phyloP scores from a whole-genome alignment of 805 yeast genomes.

The Hanseniaspora mollemarum region DNA sequence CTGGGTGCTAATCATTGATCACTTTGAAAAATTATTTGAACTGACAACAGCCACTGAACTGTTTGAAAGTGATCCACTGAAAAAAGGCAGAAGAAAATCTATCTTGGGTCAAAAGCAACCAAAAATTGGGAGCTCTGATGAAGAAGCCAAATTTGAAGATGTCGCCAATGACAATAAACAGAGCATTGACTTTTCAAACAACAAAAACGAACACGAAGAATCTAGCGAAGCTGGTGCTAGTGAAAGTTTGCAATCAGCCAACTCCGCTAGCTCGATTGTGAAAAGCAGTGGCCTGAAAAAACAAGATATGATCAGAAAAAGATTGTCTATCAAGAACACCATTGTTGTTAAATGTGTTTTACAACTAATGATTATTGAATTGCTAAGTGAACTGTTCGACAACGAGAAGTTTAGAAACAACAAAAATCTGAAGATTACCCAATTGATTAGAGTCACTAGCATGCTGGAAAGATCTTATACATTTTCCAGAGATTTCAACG shows the following conservation, averaged over 20 bases:
- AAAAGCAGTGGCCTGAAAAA: slow-evolving; percentile 20
- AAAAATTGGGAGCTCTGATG: slow-evolving; percentile 14
- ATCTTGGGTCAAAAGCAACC: slow-evolving; percentile 8
- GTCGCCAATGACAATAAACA: slow-evolving; percentile 28
- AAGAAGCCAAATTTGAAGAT: slow-evolving; percentile 27
- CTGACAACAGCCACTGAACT: slow-evolving; percentile 79
- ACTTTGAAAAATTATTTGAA: slow-evolving; percentile 60
- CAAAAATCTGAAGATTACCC: slow-evolving; percentile 40
- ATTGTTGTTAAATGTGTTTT: slow-evolving; percentile 87
- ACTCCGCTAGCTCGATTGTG: neutral
- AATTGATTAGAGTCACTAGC: slow-evolving; percentile 48
- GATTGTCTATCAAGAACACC: slow-evolving; percentile 44
- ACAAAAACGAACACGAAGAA: slow-evolving; percentile 17
- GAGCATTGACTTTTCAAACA: slow-evolving; percentile 27
- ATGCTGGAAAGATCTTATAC: slow-evolving; percentile 58
- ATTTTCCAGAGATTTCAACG: slow-evolving; percentile 80
- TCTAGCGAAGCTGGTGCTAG: slow-evolving; percentile 15
- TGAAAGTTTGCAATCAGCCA: slow-evolving; percentile 5
- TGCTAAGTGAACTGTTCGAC: slow-evolving; percentile 68
- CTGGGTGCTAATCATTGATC: slow-evolving; percentile 60
- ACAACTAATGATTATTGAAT: slow-evolving; percentile 79
- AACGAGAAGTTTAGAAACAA: slow-evolving; percentile 53
- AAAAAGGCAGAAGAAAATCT: slow-evolving; percentile 25
- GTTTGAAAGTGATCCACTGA: slow-evolving; percentile 43
- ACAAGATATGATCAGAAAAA: slow-evolving; percentile 33